Conservation (phyloP, 768 basidiomycete species). For the Tulasnella sp. region DNA sequence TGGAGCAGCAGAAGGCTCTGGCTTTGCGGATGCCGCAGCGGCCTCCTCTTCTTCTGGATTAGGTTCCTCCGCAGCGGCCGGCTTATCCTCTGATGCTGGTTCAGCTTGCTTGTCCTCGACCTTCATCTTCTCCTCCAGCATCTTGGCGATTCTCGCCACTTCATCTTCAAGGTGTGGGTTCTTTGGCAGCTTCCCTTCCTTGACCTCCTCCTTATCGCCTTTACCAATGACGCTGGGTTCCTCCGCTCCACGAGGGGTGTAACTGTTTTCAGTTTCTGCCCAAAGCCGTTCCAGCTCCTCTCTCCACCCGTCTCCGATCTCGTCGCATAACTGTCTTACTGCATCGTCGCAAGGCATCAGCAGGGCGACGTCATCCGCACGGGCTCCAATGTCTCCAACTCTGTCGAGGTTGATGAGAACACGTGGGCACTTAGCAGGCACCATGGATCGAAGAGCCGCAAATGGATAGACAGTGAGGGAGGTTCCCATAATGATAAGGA, state of each 20-base stretch:
- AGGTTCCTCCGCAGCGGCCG: background rate
- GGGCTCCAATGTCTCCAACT: constrained; percentile 57
- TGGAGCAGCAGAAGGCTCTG: background rate
- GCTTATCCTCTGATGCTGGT: background rate
- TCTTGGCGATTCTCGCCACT: constrained; percentile 7
- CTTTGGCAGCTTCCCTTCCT: background rate
- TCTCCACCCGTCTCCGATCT: constrained; percentile 58
- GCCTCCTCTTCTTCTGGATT: background rate
- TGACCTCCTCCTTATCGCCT: background rate
- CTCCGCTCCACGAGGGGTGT: background rate
- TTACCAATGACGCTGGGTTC: background rate
- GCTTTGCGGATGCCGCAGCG: background rate
- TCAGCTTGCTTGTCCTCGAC: background rate
- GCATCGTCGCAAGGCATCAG: constrained; percentile 67
- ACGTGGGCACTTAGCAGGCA: constrained; percentile 55
- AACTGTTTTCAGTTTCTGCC: constrained; percentile 39
- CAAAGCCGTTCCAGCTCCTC: constrained; percentile 50
- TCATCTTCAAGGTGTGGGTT: constrained; percentile 7
- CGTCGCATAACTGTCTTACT: constrained; percentile 50
- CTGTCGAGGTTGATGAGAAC: constrained; percentile 83
- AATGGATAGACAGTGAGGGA: constrained; percentile 84
- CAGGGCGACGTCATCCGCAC: constrained; percentile 51
- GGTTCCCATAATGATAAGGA: constrained; percentile 86
- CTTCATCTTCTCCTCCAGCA: constrained; percentile 18
- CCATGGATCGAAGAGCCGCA: constrained; percentile 60